Evolutionary conservation across 345 rosid genomes (phyloP), one percentile per base, ranked within the genome.

Genomic region (Syzygium jambos): DNA sequence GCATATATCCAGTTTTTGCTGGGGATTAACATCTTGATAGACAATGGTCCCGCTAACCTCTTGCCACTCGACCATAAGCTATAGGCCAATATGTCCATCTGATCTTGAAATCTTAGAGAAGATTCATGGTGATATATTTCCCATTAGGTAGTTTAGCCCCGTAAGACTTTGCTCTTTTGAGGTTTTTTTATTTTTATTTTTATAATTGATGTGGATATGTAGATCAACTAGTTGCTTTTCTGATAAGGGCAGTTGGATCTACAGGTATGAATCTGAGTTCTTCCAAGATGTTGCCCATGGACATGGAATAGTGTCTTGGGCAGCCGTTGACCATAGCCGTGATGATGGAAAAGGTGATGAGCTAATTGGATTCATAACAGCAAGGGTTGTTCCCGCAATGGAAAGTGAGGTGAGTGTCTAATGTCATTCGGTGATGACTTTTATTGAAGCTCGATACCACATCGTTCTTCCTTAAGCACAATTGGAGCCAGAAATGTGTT

Each of bases 301-400:
- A 86, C 93, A 90, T 77, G 96, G 95, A 88, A 95, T 96, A 84
- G 92, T 97, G 89, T 94, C 99, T 21, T 97, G 98, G 98, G 99
- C 95, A 90, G 99, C 98, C 86, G 95, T 95, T 89, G 98, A 97
- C 89, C 92, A 95, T 78, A 93, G 93, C 89, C 94, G 95, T 34
- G 94, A 95, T 65, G 90, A 95, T 92, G 97, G 93, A 89, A 88
- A 88, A 29, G 90, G 91, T 63, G 97, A 97, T 77, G 98, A 95
- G 90, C 95, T 95, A 87, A 93, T 97, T 92, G 99, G 99, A 87
- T 97, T 97, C 88, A 95, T 97, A 77, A 96, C 99, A 86, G 98
- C 97, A 85, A 90, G 96, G 84, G 90, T 94, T 78, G 95, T 94
- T 80, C 90, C 89, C 86, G 97, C 98, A 78, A 94, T 87, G 91